These are phyloP conservation scores for Cercospora nicotianae DNA, from an alignment of 2,329 filamentous ascomycete species.

Conservation along the genomic window DNA sequence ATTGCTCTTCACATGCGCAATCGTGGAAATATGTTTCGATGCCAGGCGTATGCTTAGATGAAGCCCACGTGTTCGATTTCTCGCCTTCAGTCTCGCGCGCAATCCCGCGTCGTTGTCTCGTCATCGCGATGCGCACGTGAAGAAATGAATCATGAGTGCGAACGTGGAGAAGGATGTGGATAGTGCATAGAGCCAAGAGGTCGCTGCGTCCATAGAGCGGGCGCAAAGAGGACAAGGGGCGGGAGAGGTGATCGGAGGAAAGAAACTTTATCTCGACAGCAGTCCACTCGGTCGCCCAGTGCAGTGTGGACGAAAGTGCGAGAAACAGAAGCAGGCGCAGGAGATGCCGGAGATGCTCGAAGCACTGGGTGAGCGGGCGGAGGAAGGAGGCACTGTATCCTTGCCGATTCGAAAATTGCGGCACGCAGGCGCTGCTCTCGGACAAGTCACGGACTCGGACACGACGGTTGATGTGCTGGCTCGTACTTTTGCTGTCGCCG, in stretches of 20 bases:
- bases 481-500: neutral
- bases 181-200: neutral
- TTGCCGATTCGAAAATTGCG: neutral
- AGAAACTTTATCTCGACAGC: neutral
- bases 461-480: neutral
- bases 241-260: neutral
- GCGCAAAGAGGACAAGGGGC: neutral
- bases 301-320: neutral
- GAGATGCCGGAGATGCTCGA: constrained; percentile 1
- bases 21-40: no score
- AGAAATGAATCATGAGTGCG: neutral
- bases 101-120: neutral
- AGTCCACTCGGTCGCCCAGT: neutral
- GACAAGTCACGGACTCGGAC: neutral
- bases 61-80: no score
- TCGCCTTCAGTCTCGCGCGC: no score
- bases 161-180: neutral
- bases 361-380: neutral
- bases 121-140: neutral
- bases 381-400: neutral
- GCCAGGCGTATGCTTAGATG: no score
- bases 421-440: neutral
- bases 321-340: neutral
- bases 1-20: no score
- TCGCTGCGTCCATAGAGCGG: neutral